Base-by-base conservation (phyloP, 2,329 filamentous ascomycete species). In the Penicillium concentricum region DNA sequence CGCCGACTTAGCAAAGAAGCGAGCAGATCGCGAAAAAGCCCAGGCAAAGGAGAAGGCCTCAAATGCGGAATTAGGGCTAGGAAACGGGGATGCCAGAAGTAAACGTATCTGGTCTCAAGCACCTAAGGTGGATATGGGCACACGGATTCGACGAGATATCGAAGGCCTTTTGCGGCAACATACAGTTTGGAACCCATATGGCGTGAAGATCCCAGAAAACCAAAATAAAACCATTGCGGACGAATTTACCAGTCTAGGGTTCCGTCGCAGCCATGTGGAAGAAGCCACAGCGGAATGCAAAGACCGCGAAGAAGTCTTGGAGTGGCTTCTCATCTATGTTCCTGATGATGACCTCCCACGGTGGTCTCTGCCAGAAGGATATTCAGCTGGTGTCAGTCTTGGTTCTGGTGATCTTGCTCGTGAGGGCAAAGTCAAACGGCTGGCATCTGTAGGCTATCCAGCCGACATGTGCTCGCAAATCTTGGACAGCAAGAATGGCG, bases 311-410 rank as follows among this genome's bases (percentile, higher is more conserved):
- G 94, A 99, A 75, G 88, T 91, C 16, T 81, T 99, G 2, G 93
- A 97, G 72, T 99, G 94, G 94, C 82, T 99, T 16, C 82, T 99
- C 47, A 92, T 97, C 50, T 93, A 99, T 74, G 92, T 99, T 2
- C 94, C 94, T 1, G 94, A 99, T 71, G 94, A 99, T 70, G 94
- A 97, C 68, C 78, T 97, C n/a, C 94, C 94, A 1, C 81, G 84
- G 7, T 97, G 93, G 92, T 91, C 91, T 65, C 78, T 99, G 41
- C 94, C 94, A 0, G 92, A 95, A 74, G 90, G 87, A 59, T 99
- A 99, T 72, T 87, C 90, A 12, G 93, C 92, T 28, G 94, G 94
- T 22, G 87, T 97, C 26, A 91, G 88, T 43, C 87, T 99, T 61
- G 93, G 87, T 1, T 89, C 89, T 49, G 89, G 87, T 7, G 89